Conservation (phyloP, 2,329 filamentous ascomycete genomes). For the Colletotrichum horii region DNA sequence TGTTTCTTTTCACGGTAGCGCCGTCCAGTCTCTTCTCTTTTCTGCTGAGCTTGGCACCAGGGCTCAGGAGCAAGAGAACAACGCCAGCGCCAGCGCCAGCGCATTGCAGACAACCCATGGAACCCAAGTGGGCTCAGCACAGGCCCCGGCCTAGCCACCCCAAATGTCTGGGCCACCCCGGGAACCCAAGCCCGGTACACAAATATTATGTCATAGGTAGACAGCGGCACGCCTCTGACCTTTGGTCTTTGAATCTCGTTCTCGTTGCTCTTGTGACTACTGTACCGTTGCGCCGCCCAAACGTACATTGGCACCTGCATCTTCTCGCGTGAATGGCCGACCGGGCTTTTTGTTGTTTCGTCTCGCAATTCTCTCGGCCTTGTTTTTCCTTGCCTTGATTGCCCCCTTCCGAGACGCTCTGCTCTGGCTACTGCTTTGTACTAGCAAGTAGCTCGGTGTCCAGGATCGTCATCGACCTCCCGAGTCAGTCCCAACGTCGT, state of each 20-base stretch:
- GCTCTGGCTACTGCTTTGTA: neutral
- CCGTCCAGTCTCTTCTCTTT: neutral
- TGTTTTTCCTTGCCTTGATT: neutral
- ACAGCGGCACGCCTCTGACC: neutral
- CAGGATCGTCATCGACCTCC: slow-evolving; percentile 7
- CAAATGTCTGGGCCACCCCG: slow-evolving; percentile 3
- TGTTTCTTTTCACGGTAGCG: slow-evolving; percentile 1
- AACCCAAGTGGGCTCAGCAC: neutral
- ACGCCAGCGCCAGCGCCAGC: neutral
- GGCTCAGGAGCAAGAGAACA: neutral
- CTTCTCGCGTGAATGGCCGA: neutral
- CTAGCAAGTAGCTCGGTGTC: neutral
- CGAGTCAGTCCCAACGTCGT: neutral
- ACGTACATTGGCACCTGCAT: neutral
- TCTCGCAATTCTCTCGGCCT: neutral
- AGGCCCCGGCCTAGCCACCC: neutral
- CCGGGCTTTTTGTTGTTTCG: neutral
- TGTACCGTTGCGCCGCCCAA: neutral
- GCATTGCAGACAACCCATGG: neutral
- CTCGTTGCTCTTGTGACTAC: neutral
- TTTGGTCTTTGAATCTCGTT: neutral
- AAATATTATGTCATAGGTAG: slow-evolving; percentile 20
- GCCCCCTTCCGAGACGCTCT: neutral
- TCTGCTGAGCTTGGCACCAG: neutral
- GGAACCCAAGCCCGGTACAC: neutral